These are phyloP conservation scores for Penicillium sp. DNA, from an alignment of 2,329 filamentous ascomycete genomes.

Conservation along the genomic window DNA sequence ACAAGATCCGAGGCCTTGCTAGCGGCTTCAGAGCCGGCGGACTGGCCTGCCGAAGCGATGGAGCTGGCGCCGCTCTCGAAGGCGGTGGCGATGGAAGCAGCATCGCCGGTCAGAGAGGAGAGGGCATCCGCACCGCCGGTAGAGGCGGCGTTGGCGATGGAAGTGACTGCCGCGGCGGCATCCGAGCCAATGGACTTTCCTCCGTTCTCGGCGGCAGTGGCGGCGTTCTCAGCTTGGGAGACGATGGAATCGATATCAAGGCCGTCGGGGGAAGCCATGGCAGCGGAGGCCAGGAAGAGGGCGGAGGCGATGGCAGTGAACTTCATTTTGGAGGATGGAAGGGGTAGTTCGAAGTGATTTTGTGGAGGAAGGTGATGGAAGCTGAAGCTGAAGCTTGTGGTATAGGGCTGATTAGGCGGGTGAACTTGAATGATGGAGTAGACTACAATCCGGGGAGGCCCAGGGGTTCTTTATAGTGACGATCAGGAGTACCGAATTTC, in stretches of 20 bases:
- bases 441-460: neutral
- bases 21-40: slow-evolving; percentile 15
- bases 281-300: slow-evolving; percentile 28
- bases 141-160: slow-evolving; percentile 16
- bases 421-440: slow-evolving; percentile 1
- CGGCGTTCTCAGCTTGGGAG: slow-evolving; percentile 18
- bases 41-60: slow-evolving; percentile 9
- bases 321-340: slow-evolving; percentile 30
- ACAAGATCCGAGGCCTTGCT: slow-evolving; percentile 17
- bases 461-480: slow-evolving; percentile 9
- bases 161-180: slow-evolving; percentile 20
- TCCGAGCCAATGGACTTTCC: slow-evolving; percentile 22
- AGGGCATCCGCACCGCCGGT: slow-evolving; percentile 22
- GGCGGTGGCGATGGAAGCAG: slow-evolving; percentile 18
- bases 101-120: slow-evolving; percentile 23
- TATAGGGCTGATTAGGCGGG: slow-evolving; percentile 5
- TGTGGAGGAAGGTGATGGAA: neutral
- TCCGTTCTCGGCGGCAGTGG: slow-evolving; percentile 13
- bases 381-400: neutral
- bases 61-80: slow-evolving; percentile 15
- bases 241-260: slow-evolving; percentile 22
- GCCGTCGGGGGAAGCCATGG: slow-evolving; percentile 24
- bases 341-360: neutral
- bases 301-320: slow-evolving; percentile 30
- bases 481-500: slow-evolving; percentile 3